A percentile compares a stretch with the other conserved stretches of the same genome.
Conservation (phyloP, 225 moss, liverwort and hornwort genomes). For the Marchantia polymorpha region DNA sequence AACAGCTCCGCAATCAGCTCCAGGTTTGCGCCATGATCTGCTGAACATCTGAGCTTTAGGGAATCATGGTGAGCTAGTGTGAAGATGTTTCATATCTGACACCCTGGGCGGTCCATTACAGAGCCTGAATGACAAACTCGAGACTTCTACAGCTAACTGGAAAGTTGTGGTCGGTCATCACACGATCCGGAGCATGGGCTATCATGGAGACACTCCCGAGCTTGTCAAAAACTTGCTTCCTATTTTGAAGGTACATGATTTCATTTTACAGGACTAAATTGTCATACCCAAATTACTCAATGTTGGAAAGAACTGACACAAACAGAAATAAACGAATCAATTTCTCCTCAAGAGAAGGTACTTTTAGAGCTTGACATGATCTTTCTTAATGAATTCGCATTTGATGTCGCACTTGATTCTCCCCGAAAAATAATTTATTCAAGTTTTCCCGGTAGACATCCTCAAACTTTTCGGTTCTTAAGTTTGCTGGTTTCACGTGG, state of each 20-base stretch:
- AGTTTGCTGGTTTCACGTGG: too few species aligned
- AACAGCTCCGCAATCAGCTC: slow-evolving; percentile 54
- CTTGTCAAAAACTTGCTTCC: slow-evolving; percentile 61
- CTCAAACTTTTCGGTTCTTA: too few species aligned
- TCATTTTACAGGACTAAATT: too few species aligned
- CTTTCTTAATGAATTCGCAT: too few species aligned
- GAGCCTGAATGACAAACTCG: slow-evolving; percentile 44
- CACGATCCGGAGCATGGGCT: slow-evolving; percentile 66
- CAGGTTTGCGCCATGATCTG: slow-evolving; percentile 36
- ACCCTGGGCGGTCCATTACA: slow-evolving; percentile 17
- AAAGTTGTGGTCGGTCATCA: slow-evolving; percentile 79
- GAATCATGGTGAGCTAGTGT: background rate
- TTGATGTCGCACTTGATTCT: too few species aligned
- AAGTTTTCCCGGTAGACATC: too few species aligned
- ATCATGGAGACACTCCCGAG: slow-evolving; percentile 61
- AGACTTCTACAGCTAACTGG: slow-evolving; percentile 58
- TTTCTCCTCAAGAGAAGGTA: too few species aligned
- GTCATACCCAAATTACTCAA: too few species aligned
- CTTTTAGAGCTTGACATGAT: too few species aligned
- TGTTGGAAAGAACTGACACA: too few species aligned
- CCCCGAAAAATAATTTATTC: too few species aligned
- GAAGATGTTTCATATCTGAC: background rate
- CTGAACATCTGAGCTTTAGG: background rate
- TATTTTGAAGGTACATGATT: slow-evolving; percentile 47
- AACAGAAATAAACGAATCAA: too few species aligned